These are phyloP conservation scores for Bidens hawaiensis DNA, from an alignment of 140 eudicot genomes.

Conservation along the genomic window DNA sequence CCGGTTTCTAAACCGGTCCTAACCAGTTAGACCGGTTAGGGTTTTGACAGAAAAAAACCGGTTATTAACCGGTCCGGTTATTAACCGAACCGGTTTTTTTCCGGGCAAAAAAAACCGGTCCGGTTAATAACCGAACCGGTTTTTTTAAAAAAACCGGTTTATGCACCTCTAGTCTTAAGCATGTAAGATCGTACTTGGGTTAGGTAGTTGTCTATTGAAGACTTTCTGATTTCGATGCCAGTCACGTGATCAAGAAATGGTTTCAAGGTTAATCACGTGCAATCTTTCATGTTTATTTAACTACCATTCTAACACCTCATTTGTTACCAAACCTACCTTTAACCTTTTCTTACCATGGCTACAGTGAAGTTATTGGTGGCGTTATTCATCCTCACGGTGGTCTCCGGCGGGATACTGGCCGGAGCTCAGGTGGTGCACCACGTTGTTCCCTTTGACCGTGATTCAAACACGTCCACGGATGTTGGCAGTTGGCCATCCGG, in stretches of 20 bases:
- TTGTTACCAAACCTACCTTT: no score
- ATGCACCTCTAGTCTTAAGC: no score
- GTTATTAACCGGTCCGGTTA: no score
- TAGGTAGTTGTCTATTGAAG: not conserved
- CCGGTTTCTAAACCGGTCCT: no score
- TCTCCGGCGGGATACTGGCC: constrained; percentile 14
- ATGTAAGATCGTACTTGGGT: constrained; percentile 1
- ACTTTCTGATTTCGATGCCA: not conserved
- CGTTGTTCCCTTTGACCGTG: constrained; percentile 17
- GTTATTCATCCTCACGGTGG: constrained; percentile 17
- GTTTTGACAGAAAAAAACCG: no score
- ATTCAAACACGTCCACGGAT: constrained; percentile 12
- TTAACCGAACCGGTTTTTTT: no score
- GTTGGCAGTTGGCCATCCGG: constrained; percentile 28
- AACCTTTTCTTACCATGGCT: constrained; percentile 3
- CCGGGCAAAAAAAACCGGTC: no score
- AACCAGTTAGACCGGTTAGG: no score
- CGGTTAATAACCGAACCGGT: no score
- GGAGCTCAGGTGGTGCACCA: constrained; percentile 35
- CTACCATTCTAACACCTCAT: not conserved
- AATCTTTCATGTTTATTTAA: constrained; percentile 9
- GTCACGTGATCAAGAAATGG: constrained; percentile 11
- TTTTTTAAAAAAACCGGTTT: no score
- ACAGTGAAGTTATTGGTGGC: constrained; percentile 25
- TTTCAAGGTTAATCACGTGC: constrained; percentile 19